These are phyloP conservation scores for Irpex rosettiformis DNA, from an alignment of 1,284 basidiomycete genomes.

Conservation along the genomic window DNA sequence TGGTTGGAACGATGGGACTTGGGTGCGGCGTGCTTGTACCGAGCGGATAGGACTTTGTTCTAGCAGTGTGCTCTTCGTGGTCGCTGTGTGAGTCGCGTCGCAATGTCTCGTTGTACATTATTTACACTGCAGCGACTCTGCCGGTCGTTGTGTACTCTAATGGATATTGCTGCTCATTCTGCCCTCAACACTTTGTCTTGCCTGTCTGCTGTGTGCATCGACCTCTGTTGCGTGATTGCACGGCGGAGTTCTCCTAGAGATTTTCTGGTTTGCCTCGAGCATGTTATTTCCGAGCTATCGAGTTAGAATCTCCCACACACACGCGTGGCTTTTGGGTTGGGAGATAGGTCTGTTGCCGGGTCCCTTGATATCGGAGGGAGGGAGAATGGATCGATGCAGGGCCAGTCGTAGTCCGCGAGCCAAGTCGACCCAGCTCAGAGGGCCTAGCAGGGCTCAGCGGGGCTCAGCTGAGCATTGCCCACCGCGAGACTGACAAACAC, in stretches of 20 bases:
- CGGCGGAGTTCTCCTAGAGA: neutral
- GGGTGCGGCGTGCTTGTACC: slow-evolving; percentile 72
- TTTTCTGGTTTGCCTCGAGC: neutral
- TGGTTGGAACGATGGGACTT: slow-evolving; percentile 66
- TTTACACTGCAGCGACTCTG: slow-evolving; percentile 4
- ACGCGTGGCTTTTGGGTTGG: neutral
- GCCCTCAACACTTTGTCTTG: neutral
- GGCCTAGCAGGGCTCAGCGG: neutral
- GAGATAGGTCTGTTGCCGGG: neutral
- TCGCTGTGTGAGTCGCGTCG: slow-evolving; percentile 63
- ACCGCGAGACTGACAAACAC: neutral
- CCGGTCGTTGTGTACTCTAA: neutral
- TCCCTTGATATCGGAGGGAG: neutral
- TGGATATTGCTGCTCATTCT: neutral
- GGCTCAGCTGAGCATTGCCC: neutral
- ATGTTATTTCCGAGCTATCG: neutral
- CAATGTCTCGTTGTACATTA: slow-evolving; percentile 86
- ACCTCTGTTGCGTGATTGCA: slow-evolving; percentile 5
- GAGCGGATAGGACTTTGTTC: slow-evolving; percentile 29
- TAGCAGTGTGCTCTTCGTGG: slow-evolving; percentile 59
- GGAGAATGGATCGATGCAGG: neutral
- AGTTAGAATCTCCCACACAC: slow-evolving; percentile 5
- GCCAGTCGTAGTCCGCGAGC: neutral
- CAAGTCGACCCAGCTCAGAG: neutral
- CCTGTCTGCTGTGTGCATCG: neutral